Evolutionary conservation across 306 rosid genomes (phyloP).

Genomic region (Prunus mira): DNA sequence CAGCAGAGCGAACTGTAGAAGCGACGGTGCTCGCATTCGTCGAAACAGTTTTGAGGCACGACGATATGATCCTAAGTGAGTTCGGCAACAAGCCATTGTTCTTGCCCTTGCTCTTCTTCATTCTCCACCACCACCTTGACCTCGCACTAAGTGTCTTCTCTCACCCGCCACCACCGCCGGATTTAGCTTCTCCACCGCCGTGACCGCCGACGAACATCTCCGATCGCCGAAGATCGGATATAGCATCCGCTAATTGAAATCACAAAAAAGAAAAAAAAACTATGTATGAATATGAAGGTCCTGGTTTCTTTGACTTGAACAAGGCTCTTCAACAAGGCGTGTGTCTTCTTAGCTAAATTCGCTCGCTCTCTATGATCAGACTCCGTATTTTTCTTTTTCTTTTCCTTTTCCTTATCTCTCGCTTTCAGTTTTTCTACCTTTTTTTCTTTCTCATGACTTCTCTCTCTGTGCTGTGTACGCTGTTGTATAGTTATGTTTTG

Average conservation of each 20-base stretch:
- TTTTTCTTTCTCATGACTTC: not conserved
- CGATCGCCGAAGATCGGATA: conserved; percentile 41
- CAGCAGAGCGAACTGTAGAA: conserved; percentile 87
- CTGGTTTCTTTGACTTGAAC: conserved; percentile 23
- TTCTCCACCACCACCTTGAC: conserved; percentile 16
- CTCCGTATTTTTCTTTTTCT: not conserved
- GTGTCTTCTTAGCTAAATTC: not conserved
- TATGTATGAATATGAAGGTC: not conserved
- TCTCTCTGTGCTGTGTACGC: not conserved
- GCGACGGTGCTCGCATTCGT: conserved; percentile 79
- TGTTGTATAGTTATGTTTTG: not conserved
- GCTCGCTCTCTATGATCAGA: not conserved
- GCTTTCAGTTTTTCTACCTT: not conserved
- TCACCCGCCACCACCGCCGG: conserved; percentile 22
- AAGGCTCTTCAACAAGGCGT: not conserved
- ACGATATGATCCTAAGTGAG: conserved; percentile 79
- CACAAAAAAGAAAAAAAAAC: too few species aligned
- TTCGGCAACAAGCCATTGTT: conserved; percentile 72
- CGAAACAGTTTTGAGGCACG: conserved; percentile 81
- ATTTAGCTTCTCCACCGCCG: not conserved
- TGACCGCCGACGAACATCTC: conserved; percentile 38
- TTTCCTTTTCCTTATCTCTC: conserved; percentile 4
- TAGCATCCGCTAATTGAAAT: conserved; percentile 29
- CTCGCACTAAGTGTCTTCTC: conserved; percentile 9
- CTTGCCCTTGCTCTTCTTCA: conserved; percentile 60